These are phyloP conservation scores for Leccinum uliginosum DNA, from an alignment of 768 basidiomycete genomes.

Conservation along the genomic window DNA sequence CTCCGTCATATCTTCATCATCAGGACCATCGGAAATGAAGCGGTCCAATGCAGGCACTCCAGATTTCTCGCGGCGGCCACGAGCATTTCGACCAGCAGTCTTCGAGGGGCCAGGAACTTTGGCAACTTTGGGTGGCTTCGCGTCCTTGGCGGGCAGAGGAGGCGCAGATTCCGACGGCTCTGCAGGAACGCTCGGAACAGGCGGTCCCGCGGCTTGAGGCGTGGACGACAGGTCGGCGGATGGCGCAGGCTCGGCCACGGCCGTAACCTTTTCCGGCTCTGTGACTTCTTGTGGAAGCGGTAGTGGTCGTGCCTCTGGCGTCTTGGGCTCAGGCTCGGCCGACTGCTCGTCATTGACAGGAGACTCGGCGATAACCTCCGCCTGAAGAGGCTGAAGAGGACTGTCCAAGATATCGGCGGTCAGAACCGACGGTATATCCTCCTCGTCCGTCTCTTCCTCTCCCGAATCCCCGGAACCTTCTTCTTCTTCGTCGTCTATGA, in stretches of 20 bases:
- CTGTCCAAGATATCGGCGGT: conserved; percentile 16
- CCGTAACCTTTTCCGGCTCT: conserved; percentile 11
- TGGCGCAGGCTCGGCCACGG: conserved; percentile 15
- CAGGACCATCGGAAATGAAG: conserved; percentile 53
- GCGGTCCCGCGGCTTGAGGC: conserved; percentile 12
- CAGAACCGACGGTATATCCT: conserved; percentile 30
- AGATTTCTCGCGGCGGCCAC: conserved; percentile 71
- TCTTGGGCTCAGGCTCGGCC: conserved; percentile 63
- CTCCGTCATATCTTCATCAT: conserved; percentile 39
- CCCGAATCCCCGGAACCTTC: conserved; percentile 32
- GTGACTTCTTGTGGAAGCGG: conserved; percentile 28
- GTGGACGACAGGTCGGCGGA: conserved; percentile 14
- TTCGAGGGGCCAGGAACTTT: conserved; percentile 15
- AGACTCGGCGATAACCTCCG: conserved; percentile 34
- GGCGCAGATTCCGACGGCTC: conserved; percentile 24
- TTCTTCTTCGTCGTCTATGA: conserved; percentile 68
- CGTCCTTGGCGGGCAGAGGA: conserved; percentile 29
- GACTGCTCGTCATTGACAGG: conserved; percentile 29
- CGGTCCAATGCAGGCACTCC: conserved; percentile 78
- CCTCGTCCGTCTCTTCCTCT: conserved; percentile 34
- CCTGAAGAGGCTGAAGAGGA: conserved; percentile 23
- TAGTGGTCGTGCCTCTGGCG: conserved; percentile 62
- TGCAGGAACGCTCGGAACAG: not conserved
- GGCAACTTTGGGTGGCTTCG: conserved; percentile 24
- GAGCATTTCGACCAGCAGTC: conserved; percentile 27